Evolutionary conservation across 768 basidiomycete species (phyloP).

Genomic region (Termitomyces sp.): DNA sequence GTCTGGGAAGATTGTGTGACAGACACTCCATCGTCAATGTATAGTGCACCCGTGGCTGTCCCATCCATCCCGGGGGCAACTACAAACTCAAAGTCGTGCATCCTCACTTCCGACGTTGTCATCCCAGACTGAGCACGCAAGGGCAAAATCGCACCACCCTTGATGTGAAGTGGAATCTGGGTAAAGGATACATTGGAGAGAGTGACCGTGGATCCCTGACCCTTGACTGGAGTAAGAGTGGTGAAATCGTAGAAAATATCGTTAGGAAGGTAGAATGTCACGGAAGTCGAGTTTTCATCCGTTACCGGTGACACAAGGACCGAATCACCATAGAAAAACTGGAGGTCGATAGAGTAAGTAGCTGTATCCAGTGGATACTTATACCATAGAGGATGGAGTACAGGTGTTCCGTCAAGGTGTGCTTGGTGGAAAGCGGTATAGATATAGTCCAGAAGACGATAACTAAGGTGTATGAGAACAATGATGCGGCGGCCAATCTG

Average conservation of each 20-base stretch:
- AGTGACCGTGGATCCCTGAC: conserved; percentile 38
- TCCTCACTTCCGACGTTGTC: conserved; percentile 53
- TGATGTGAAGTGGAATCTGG: conserved; percentile 58
- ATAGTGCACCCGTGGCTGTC: conserved; percentile 45
- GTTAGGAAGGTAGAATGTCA: conserved; percentile 55
- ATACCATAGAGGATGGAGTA: conserved; percentile 62
- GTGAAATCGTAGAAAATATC: conserved; percentile 65
- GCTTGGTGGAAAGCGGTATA: conserved; percentile 67
- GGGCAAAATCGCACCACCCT: conserved; percentile 54
- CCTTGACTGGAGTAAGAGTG: conserved; percentile 42
- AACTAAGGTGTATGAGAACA: conserved; percentile 28
- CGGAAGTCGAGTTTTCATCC: conserved; percentile 51
- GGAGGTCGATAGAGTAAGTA: conserved; percentile 57
- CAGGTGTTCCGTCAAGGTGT: conserved; percentile 52
- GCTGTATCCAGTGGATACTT: conserved; percentile 57
- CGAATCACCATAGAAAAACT: conserved; percentile 65
- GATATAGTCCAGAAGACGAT: conserved; percentile 65
- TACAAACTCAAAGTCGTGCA: conserved; percentile 54
- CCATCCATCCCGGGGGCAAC: conserved; percentile 55
- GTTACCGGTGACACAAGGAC: conserved; percentile 69
- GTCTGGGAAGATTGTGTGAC: conserved; percentile 28
- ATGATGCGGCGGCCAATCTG: neutral
- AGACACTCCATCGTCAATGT: conserved; percentile 64
- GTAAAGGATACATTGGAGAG: conserved; percentile 46
- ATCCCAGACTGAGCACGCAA: conserved; percentile 49